Evolutionary conservation across 768 basidiomycete genomes (phyloP).

Genomic region (Candolleomyces aberdarensis): DNA sequence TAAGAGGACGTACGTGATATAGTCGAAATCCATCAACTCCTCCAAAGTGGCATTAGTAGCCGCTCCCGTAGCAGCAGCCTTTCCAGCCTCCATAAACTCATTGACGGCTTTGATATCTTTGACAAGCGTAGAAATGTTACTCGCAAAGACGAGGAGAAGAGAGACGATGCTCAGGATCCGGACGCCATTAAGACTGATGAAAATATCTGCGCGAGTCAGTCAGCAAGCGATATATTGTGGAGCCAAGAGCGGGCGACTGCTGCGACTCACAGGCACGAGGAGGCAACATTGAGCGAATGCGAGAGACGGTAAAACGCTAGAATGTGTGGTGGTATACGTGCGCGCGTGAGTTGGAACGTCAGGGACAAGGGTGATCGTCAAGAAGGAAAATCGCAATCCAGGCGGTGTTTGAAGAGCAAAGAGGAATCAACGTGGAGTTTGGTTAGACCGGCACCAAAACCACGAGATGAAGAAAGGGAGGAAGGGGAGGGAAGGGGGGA

Average conservation of each 20-base stretch:
- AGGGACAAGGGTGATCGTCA: neutral
- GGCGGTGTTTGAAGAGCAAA: neutral
- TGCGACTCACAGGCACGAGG: slow-evolving; percentile 35
- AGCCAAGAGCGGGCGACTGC: too few species aligned
- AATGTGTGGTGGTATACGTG: neutral
- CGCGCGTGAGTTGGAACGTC: too few species aligned
- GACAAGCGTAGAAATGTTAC: slow-evolving; percentile 71
- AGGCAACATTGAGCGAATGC: slow-evolving; percentile 26
- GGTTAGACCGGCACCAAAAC: slow-evolving; percentile 5
- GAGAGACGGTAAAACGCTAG: neutral
- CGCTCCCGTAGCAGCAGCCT: slow-evolving; percentile 26
- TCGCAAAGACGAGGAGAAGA: slow-evolving; percentile 76
- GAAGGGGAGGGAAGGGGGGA: neutral
- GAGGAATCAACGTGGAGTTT: neutral
- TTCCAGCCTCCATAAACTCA: slow-evolving; percentile 44
- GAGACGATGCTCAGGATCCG: slow-evolving; percentile 78
- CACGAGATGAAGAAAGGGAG: neutral
- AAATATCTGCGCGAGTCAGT: slow-evolving; percentile 39
- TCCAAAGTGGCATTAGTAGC: slow-evolving; percentile 26
- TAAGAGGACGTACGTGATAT: slow-evolving; percentile 57
- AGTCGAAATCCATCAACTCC: slow-evolving; percentile 58
- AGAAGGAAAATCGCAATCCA: slow-evolving; percentile 2
- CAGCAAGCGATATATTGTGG: neutral
- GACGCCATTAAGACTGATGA: slow-evolving; percentile 76
- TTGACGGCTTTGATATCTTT: slow-evolving; percentile 77